Base-by-base conservation (phyloP, 768 basidiomycete species). In the Exidia glandulosa region DNA sequence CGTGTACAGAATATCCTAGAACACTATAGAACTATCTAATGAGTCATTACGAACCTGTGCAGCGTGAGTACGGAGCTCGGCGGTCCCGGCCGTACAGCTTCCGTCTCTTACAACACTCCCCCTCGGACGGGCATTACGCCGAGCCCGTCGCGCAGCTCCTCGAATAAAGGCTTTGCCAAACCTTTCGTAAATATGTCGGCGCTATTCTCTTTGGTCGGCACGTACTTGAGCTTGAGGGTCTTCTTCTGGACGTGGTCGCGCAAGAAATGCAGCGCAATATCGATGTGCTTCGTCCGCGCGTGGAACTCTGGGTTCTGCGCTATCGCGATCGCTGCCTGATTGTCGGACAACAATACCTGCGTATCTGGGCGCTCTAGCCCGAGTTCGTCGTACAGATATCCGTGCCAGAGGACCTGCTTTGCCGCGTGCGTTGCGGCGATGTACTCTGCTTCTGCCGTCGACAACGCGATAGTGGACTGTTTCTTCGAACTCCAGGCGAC, bases 261-360 rank as follows among this genome's bases (percentile, higher is more conserved):
- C 25, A 73, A 62, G 33, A 65, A 73, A 50, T 75, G 73, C 59
- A 71, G 69, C 2, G 66, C 66, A 19, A 74, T 66, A 32, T 71
- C 66, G 54, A 76, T 73, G 58, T 76, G 75, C 61, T 74, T 74
- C 12, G 71, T 65, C 13, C 70, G 60, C 9, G 63, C 55, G 52
- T 75, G 75, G 60, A 66, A 67, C 10, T 60, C 57, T 14, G 67
- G 65, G 52, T 71, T 63, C 47, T 67, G 62, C 0, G 68, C 41
- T 25, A 74, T 57, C 6, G 55, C 52, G 52, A 73, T 70, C 1
- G 76, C 67, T 0, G 66, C 62, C 32, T 71, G 66, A 47, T 76
- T 76, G 59, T 75, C 71, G 31, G 62, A 63, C n/a, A 61, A 59
- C 6, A 73, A 56, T 27, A n/a, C 23, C 10, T 61, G 58, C 30